A percentile compares a stretch with the other conserved stretches of the same genome.
phyloP scores from a whole-genome alignment of 2,329 filamentous ascomycete genomes.

The Paecilomyces fulvus region DNA sequence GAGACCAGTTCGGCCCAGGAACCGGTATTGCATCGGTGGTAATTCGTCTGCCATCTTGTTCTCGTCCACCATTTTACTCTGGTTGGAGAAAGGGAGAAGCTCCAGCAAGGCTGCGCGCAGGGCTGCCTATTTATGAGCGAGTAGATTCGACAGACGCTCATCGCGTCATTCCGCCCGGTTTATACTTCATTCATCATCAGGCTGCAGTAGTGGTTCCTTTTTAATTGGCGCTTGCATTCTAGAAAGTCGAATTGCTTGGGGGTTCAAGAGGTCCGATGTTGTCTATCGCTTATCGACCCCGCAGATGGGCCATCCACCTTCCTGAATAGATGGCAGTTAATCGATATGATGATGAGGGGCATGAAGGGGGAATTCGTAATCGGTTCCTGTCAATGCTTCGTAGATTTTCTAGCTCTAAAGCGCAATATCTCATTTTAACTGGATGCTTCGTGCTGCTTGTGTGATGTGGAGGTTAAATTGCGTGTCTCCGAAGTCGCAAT shows the following conservation, averaged over 20 bases:
- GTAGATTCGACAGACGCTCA: background rate
- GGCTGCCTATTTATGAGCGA: background rate
- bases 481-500: background rate
- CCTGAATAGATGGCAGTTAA: background rate
- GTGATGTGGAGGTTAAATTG: background rate
- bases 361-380: background rate
- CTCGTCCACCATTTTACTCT: background rate
- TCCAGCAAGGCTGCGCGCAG: background rate
- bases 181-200: background rate
- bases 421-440: background rate
- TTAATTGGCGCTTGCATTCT: background rate
- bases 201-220: background rate
- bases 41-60: background rate
- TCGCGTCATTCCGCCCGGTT: background rate
- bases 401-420: background rate
- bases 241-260: background rate
- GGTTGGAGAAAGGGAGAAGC: background rate
- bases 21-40: constrained; percentile 2
- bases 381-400: background rate
- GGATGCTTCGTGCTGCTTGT: background rate
- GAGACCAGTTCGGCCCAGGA: constrained; percentile 43
- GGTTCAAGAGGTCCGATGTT: background rate
- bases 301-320: background rate
- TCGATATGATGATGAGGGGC: background rate
- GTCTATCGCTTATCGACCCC: background rate